Evolutionary conservation across 2,329 filamentous ascomycete genomes (phyloP).

Genomic region (Ascochyta fabae): DNA sequence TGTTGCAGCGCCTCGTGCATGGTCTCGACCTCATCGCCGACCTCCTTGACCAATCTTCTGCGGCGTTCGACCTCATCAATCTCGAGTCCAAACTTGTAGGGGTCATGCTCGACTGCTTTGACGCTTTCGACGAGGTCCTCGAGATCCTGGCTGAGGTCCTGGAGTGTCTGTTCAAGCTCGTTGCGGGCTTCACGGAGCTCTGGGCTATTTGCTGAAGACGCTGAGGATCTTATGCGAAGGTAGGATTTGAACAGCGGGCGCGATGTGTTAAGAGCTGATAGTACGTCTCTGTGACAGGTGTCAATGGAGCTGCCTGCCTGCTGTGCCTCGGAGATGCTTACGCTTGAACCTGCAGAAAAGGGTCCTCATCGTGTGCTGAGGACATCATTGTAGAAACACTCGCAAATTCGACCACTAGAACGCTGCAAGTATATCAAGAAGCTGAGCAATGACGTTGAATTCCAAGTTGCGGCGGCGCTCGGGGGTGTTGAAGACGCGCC

Average conservation of each 20-base stretch:
- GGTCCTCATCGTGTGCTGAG: constrained; percentile 52
- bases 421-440: not conserved
- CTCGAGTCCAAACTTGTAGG: constrained; percentile 84
- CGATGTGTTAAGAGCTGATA: constrained; percentile 78
- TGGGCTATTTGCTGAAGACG: constrained; percentile 68
- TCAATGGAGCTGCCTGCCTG: constrained; percentile 28
- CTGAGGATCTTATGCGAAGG: constrained; percentile 89
- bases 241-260: constrained; percentile 93
- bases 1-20: constrained; percentile 84
- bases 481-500: constrained; percentile 10
- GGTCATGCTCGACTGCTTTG: constrained; percentile 83
- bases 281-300: constrained; percentile 74
- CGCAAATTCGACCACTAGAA: not conserved
- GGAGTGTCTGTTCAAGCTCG: constrained; percentile 81
- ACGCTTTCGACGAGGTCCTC: constrained; percentile 88
- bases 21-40: constrained; percentile 84
- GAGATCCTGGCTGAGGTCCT: constrained; percentile 79
- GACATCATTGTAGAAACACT: constrained; percentile 40
- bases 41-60: constrained; percentile 82
- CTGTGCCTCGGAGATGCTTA: constrained; percentile 28
- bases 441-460: constrained; percentile 1
- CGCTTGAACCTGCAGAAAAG: constrained; percentile 59
- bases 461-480: constrained; percentile 17
- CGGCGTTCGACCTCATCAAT: constrained; percentile 81
- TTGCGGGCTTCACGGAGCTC: constrained; percentile 67